Percentiles rank a stretch among this genome's conserved stretches.
Conservation (phyloP, 2,329 filamentous ascomycete species). For the Colletotrichum liaoningense region DNA sequence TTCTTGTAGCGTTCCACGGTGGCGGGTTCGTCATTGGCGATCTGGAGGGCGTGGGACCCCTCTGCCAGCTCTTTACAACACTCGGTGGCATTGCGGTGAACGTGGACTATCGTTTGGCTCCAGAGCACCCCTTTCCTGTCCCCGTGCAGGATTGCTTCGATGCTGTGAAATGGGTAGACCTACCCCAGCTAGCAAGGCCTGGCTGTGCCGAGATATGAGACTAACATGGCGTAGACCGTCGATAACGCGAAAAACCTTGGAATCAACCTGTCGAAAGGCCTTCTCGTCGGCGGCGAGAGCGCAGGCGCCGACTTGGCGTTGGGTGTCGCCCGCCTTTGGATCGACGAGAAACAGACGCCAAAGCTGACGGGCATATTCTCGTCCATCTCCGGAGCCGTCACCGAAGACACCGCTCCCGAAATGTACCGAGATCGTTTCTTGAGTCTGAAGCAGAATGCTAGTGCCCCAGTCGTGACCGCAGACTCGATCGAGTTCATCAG, state of each 20-base stretch:
- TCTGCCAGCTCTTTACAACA: conserved; percentile 41
- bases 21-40: conserved; percentile 43
- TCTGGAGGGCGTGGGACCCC: conserved; percentile 39
- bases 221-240: conserved; percentile 26
- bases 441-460: conserved; percentile 42
- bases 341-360: conserved; percentile 35
- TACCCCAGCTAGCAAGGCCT: not conserved
- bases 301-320: conserved; percentile 44
- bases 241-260: conserved; percentile 38
- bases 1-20: conserved; percentile 43
- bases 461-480: conserved; percentile 39
- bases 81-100: conserved; percentile 43
- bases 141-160: conserved; percentile 44
- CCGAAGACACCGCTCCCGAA: conserved; percentile 40
- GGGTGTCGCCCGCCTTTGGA: conserved; percentile 39
- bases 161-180: conserved; percentile 40
- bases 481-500: conserved; percentile 40
- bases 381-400: conserved; percentile 39
- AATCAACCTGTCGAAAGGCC: conserved; percentile 40
- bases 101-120: conserved; percentile 43
- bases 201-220: not conserved
- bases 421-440: conserved; percentile 43
- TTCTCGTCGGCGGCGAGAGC: conserved; percentile 43
- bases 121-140: conserved; percentile 44
- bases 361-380: conserved; percentile 43